Evolutionary conservation across 2,329 filamentous ascomycete genomes (phyloP).

Genomic region (Aspergillus brunneoviolaceus): DNA sequence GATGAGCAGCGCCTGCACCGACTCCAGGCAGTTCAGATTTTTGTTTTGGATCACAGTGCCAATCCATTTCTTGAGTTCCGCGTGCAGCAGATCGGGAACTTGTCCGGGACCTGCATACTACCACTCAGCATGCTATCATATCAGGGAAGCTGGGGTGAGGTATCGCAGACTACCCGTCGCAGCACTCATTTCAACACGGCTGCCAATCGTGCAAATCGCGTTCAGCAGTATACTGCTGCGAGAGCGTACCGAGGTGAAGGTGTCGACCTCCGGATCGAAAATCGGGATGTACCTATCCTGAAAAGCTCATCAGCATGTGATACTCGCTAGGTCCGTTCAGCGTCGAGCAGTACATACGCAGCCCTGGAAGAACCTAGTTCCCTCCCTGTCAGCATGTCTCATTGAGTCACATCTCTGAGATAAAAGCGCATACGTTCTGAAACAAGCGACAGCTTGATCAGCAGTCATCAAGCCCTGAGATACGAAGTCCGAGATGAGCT

Average conservation of each 20-base stretch:
- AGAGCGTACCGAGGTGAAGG: slow-evolving; percentile 45
- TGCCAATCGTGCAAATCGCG: slow-evolving; percentile 54
- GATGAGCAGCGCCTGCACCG: slow-evolving; percentile 53
- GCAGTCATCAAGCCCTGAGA: slow-evolving; percentile 34
- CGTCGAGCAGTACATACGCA: slow-evolving; percentile 27
- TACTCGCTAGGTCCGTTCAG: neutral
- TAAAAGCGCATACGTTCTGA: slow-evolving; percentile 27
- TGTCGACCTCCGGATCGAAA: slow-evolving; percentile 49
- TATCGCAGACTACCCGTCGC: neutral
- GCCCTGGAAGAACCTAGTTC: slow-evolving; percentile 37
- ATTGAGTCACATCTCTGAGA: neutral
- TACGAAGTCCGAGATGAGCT: slow-evolving; percentile 37
- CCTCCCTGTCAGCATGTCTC: neutral
- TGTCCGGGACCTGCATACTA: slow-evolving; percentile 25
- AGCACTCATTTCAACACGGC: slow-evolving; percentile 41
- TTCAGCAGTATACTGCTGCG: slow-evolving; percentile 54
- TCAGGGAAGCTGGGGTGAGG: neutral
- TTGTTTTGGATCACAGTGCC: slow-evolving; percentile 47
- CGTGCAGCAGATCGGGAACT: slow-evolving; percentile 46
- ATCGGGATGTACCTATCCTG: slow-evolving; percentile 52
- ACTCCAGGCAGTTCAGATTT: slow-evolving; percentile 46
- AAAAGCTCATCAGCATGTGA: neutral
- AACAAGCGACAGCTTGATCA: slow-evolving; percentile 35
- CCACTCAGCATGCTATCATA: neutral
- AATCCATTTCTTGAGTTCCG: slow-evolving; percentile 47